A percentile compares a stretch with the other conserved stretches of the same genome.
These are phyloP conservation scores for Colletotrichum sp. DNA, from an alignment of 2,329 filamentous ascomycete species.

Conservation along the genomic window DNA sequence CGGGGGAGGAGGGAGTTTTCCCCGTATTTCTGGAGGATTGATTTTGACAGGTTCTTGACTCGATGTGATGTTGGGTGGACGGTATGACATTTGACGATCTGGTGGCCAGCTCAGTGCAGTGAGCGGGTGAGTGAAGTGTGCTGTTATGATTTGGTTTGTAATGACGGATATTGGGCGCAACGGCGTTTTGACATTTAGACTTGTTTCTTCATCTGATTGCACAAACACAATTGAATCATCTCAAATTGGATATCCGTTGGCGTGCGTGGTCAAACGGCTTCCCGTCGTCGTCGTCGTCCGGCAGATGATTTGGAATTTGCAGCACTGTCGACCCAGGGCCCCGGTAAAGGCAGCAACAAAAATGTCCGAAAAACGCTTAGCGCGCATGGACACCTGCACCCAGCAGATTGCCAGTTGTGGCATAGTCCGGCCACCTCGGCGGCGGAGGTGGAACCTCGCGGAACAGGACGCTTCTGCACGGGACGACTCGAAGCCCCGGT, in stretches of 20 bases:
- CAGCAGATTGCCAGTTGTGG: conserved; percentile 7
- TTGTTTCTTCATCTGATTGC: background rate
- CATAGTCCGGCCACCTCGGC: conserved; percentile 13
- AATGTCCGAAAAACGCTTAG: background rate
- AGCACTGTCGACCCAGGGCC: background rate
- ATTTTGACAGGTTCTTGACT: background rate
- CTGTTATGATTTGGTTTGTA: background rate
- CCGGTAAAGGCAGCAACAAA: background rate
- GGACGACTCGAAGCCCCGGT: background rate
- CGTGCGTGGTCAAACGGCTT: background rate
- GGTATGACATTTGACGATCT: background rate
- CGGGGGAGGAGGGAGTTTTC: background rate
- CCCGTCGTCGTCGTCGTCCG: background rate
- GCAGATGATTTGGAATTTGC: conserved; percentile 12
- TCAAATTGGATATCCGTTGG: background rate
- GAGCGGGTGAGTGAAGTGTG: background rate
- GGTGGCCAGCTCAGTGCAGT: background rate
- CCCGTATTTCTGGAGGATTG: background rate
- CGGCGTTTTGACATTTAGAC: background rate
- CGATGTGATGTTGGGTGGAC: background rate
- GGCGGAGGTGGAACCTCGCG: background rate
- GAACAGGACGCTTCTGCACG: background rate
- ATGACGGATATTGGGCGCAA: background rate
- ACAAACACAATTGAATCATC: background rate
- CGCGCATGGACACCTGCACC: background rate